Evolutionary conservation across 78 protist genomes (phyloP).

Genomic region (Monocercomonoides exilis): DNA sequence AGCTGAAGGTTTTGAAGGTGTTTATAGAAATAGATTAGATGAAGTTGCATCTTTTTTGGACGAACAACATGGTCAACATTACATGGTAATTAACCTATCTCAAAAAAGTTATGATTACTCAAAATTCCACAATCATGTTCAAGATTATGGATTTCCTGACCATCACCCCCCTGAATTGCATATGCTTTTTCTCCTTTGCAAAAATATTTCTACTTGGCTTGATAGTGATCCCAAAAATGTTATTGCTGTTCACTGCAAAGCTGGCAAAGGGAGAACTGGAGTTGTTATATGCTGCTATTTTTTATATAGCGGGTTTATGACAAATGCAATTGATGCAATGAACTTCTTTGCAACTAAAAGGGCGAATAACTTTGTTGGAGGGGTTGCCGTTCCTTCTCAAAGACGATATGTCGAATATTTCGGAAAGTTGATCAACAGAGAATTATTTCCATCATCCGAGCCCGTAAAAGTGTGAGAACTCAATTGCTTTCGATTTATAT

Average conservation of each 20-base stretch:
- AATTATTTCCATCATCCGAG: not conserved
- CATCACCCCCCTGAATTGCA: conserved; percentile 32
- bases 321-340: conserved; percentile 14
- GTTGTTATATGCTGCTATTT: conserved; percentile 22
- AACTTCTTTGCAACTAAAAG: not conserved
- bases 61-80: not conserved
- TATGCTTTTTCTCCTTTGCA: not conserved
- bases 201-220: not conserved
- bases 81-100: conserved; percentile 23
- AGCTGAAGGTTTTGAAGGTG: conserved; percentile 9
- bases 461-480: conserved; percentile 2
- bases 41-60: conserved; percentile 17
- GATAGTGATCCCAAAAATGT: not conserved
- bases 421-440: not conserved
- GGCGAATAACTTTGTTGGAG: not conserved
- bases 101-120: not conserved
- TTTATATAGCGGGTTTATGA: not conserved
- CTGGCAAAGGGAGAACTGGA: conserved; percentile 19
- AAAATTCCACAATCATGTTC: not conserved
- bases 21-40: conserved; percentile 28
- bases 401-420: conserved; percentile 22
- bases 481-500: too few species aligned
- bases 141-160: conserved; percentile 31
- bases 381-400: conserved; percentile 31
- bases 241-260: conserved; percentile 4